These are phyloP conservation scores for Ceratocystis eucalypticola DNA, from an alignment of 2,329 filamentous ascomycete genomes.

Conservation along the genomic window DNA sequence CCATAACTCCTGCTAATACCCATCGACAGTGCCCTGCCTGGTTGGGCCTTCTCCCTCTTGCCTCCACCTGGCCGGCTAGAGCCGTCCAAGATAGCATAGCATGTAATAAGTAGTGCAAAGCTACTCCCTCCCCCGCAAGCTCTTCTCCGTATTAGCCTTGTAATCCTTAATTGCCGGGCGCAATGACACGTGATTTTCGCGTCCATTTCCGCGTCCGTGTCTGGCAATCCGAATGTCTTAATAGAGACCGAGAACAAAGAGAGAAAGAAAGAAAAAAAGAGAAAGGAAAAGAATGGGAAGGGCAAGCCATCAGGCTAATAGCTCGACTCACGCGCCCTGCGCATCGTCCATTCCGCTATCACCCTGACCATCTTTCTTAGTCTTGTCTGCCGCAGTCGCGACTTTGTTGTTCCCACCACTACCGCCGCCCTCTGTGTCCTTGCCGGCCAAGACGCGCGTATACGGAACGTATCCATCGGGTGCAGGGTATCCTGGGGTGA, in stretches of 20 bases:
- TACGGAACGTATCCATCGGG: conserved; percentile 47
- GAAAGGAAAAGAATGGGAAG: background rate
- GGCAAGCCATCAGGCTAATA: too few species aligned
- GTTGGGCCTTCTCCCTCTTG: background rate
- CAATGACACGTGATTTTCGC: too few species aligned
- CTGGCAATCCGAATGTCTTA: too few species aligned
- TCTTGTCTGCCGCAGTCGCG: background rate
- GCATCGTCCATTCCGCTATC: conserved; percentile 29
- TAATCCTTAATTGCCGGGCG: too few species aligned
- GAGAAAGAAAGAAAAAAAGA: background rate
- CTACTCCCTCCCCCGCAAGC: background rate
- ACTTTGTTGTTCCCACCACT: conserved; percentile 5
- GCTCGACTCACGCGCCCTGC: background rate
- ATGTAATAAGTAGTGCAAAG: too few species aligned
- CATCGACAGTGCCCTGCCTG: background rate
- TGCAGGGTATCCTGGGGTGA: conserved; percentile 54
- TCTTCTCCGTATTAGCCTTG: too few species aligned
- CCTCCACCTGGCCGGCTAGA: background rate
- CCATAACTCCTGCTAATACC: conserved; percentile 2
- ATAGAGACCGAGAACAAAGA: background rate
- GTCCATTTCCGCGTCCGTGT: too few species aligned
- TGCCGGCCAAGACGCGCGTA: conserved; percentile 51
- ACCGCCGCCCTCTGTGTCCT: conserved; percentile 35
- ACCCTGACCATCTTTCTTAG: conserved; percentile 25
- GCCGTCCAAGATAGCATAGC: too few species aligned